These are phyloP conservation scores for Pueraria montana DNA, from an alignment of 306 rosid genomes.

Conservation along the genomic window DNA sequence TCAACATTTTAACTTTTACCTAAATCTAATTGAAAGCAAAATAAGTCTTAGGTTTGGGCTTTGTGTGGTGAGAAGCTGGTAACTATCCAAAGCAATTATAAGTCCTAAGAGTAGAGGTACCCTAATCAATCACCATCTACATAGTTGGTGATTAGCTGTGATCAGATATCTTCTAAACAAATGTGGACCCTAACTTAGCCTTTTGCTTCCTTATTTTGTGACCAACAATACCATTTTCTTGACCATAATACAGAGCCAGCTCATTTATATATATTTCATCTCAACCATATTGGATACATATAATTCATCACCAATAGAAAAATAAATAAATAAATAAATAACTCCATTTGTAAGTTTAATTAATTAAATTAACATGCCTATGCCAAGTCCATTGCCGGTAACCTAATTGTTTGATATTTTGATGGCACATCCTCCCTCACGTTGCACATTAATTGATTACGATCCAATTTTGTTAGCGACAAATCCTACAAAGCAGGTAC, in stretches of 20 bases:
- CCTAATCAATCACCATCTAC: slow-evolving; percentile 36
- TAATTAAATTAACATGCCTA: neutral
- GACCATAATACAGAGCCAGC: slow-evolving; percentile 53
- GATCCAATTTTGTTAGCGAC: slow-evolving; percentile 1
- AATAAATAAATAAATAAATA: too few species aligned
- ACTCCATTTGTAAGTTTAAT: neutral
- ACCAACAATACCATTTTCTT: slow-evolving; percentile 22
- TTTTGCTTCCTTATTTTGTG: slow-evolving; percentile 37
- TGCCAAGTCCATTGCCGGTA: slow-evolving; percentile 35
- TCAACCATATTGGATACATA: slow-evolving; percentile 24
- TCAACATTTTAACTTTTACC: slow-evolving; percentile 25
- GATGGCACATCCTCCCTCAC: slow-evolving; percentile 35
- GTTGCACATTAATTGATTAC: slow-evolving; percentile 36
- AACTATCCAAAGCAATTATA: neutral
- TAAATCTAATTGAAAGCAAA: neutral
- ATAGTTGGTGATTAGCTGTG: slow-evolving; percentile 52
- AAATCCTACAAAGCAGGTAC: slow-evolving; percentile 7
- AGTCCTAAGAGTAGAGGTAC: slow-evolving; percentile 8
- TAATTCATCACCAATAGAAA: slow-evolving; percentile 21
- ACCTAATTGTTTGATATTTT: slow-evolving; percentile 38
- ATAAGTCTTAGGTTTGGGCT: neutral
- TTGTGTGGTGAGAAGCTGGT: slow-evolving; percentile 8
- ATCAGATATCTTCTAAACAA: neutral
- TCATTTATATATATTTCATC: slow-evolving; percentile 37
- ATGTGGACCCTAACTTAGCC: slow-evolving; percentile 39